Conservation (phyloP, 2,329 filamentous ascomycete genomes). For the Juglanconis oblonga region DNA sequence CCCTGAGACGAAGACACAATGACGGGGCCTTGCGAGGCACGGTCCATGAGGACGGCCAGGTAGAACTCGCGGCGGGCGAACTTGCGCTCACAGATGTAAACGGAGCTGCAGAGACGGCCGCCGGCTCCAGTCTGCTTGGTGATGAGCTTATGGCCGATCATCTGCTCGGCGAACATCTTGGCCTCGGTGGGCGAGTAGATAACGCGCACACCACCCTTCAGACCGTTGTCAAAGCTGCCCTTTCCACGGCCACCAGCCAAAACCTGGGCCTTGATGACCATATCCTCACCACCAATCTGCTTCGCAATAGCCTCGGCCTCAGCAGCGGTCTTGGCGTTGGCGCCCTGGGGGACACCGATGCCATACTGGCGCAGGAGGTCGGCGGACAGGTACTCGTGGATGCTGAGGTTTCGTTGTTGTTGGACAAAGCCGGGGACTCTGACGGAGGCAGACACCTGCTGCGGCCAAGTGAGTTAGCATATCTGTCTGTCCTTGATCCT, state of each 20-base stretch:
- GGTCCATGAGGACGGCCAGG: conserved; percentile 98
- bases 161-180: conserved; percentile 97
- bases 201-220: conserved; percentile 97
- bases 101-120: conserved; percentile 92
- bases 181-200: conserved; percentile 98
- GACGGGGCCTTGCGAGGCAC: conserved; percentile 82
- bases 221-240: conserved; percentile 94
- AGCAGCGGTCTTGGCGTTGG: conserved; percentile 75
- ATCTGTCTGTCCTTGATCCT: conserved; percentile 1
- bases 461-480: conserved; percentile 24
- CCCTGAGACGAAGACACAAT: conserved; percentile 98
- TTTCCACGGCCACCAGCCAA: conserved; percentile 97
- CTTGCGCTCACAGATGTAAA: conserved; percentile 99
- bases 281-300: conserved; percentile 87
- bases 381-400: conserved; percentile 97
- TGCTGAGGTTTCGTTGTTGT: conserved; percentile 86
- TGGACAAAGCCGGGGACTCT: conserved; percentile 65
- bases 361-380: conserved; percentile 93
- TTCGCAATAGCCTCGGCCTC: conserved; percentile 93
- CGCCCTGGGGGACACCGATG: conserved; percentile 85
- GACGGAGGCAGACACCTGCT: conserved; percentile 44
- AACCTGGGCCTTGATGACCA: conserved; percentile 99
- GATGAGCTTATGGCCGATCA: conserved; percentile 99
- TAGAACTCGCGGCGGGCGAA: conserved; percentile 99
- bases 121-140: conserved; percentile 97